Base-by-base conservation (phyloP, 176 grass and related monocot genomes). In the Dendrocalamus sinicus region DNA sequence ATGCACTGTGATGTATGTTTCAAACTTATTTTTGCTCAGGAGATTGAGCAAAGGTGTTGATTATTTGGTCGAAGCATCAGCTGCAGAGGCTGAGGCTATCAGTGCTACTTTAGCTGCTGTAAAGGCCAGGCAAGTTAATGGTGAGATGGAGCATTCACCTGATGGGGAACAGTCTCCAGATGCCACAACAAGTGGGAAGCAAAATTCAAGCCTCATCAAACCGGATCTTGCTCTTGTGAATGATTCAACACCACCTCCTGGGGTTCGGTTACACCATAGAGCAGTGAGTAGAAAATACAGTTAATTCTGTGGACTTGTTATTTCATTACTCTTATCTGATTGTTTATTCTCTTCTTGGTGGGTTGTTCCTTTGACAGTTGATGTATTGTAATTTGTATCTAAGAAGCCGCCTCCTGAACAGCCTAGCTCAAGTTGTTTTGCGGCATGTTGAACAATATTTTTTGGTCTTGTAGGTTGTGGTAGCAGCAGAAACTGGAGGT, bases 191-290 rank as follows among this genome's bases (percentile, higher is more conserved):
- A 91, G 92, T 75, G 80, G 60, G 50, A 97, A 92, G 71, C 88
- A 87, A 72, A 86, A 78, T 80, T 65, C 62, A 80, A 96, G 90
- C 78, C 92, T 99, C 30, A 94, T 94, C 61, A 91, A 92, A 86
- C 88, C 88, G 78, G 93, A 98, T 76, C 0, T 76, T 84, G 79
- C 88, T 48, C 57, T 94, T 55, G 46, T 52, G 16, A 98, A 89
- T 51, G 93, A 85, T 91, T 62, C 84, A 59, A 86, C 91, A 41
- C 78, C 90, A 63, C 73, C 89, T 80, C 86, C 93, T 32, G 96
- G 96, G n/a, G 93, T 98, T 89, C 90, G 96, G 73, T 82, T 98
- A 69, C 96, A 98, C 75, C 96, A 98, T 83, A 98, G 96, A 95
- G 96, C 96, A 53, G 96, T 98, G 73, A 95, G 96, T 92, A 82